Evolutionary conservation across 306 rosid species (phyloP).

Genomic region (Boehmeria nivea): DNA sequence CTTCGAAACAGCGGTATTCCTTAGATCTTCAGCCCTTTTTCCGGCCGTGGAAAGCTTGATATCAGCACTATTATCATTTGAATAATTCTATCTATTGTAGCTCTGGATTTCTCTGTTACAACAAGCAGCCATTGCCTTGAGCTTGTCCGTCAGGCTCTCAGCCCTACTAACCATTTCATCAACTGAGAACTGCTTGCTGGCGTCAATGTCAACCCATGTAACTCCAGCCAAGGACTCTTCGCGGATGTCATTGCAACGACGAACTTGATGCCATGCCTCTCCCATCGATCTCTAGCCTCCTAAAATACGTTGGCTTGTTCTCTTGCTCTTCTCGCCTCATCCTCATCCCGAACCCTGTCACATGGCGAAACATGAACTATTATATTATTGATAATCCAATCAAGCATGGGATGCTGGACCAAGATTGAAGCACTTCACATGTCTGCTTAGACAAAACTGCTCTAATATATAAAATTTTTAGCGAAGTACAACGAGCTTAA

Average conservation of each 20-base stretch:
- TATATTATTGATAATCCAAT: not conserved
- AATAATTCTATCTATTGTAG: conserved; percentile 50
- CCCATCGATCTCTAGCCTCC: conserved; percentile 97
- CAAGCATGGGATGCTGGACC: not conserved
- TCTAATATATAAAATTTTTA: not conserved
- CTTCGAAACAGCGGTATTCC: conserved; percentile 39
- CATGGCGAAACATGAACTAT: not conserved
- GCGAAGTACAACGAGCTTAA: not conserved
- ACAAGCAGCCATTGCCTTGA: conserved; percentile 50
- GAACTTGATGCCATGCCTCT: conserved; percentile 88
- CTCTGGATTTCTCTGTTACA: conserved; percentile 54
- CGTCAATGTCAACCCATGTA: conserved; percentile 74
- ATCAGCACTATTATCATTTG: conserved; percentile 42
- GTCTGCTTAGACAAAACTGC: too few relatives aligned
- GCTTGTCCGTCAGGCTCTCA: conserved; percentile 58
- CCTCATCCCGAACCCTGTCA: conserved; percentile 93
- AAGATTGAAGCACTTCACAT: not conserved
- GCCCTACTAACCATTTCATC: conserved; percentile 68
- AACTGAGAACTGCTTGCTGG: conserved; percentile 56
- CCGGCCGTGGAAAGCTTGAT: conserved; percentile 49
- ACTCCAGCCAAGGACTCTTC: conserved; percentile 63
- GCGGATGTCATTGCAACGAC: conserved; percentile 80
- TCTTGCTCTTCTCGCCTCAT: conserved; percentile 89
- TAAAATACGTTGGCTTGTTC: conserved; percentile 84
- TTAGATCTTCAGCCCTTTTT: conserved; percentile 47